Base-by-base conservation (phyloP, 805 yeast species). In the Starmerella bombicola region DNA sequence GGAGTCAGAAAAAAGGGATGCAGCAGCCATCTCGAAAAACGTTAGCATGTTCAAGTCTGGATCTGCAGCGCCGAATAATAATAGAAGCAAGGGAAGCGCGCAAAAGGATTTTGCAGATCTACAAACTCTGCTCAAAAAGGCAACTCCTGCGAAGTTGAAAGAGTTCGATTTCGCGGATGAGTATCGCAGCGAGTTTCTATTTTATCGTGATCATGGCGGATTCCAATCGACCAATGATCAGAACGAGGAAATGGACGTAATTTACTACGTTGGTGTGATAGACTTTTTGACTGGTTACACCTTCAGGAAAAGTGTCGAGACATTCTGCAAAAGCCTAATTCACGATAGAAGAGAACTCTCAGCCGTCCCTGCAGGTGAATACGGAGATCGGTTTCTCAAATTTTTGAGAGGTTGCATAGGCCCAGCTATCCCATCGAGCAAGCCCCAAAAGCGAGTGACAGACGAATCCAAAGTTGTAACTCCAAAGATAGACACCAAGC, bases 241-340 rank as follows among this genome's bases (percentile, higher is more conserved):
- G 24, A 68, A 79, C 55, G 68, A 73, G 35, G 81, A 83, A 19
- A 55, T 73, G 26, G 67, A 73, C 23, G 72, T 78, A 40, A 72
- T 88, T 6, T 91, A 91, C 61, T 91, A 86, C 55, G 64, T 91
- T 52, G 98, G 98, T 7, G 78, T 91, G 29, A 91, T 91, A 48
- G 98, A 91, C 57, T 88, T 95, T 61, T 66, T 91, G 50, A 91
- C 98, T 0, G 74, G 56, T 7, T 61, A 62, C 41, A 56, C 55
- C 13, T 60, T 78, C 18, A 63, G 75, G 49, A 91, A 91, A 58
- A 70, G 72, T 48, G 58, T 85, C 34, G 98, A 91, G 56, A 88
- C 97, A 0, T 73, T 82, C 47, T 80, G 85, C 76, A 72, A 94
- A 57, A 69, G 81, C 13, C 52, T 91, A 20, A 71, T 72, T 28